Evolutionary conservation across 2,329 filamentous ascomycete species (phyloP), one percentile per base, ranked within the genome.

Genomic region (Verticillium isaacii): DNA sequence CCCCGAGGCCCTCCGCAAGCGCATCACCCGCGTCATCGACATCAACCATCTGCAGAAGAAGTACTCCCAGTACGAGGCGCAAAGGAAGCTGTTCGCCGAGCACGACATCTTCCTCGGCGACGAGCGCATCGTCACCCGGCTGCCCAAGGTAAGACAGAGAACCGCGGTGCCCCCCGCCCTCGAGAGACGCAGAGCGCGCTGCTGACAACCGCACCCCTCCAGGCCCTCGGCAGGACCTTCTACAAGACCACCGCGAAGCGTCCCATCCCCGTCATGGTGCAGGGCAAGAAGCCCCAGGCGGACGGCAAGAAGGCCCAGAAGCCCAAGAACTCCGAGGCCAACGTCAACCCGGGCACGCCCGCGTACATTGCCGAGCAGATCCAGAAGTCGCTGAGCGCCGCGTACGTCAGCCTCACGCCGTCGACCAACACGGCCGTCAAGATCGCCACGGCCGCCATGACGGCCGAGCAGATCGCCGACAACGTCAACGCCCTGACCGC

Each of bases 101-200:
- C 92, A 97, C 76, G 95, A 98, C 73, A 80, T 98, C 61, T 98
- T 99, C 80, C 83, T 99, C 62, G 94, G 91, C 59, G 95, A 99
- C 74, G 91, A 97, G 72, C 85, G 95, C 57, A 90, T 99, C 69
- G 82, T 89, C 71, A 88, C 85, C 73, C 79, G 82, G 32, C 83
- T 98, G 63, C 64, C 64, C 61, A 66, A 66, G 62, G 63, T 56
- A 8, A 45, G 39, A 8, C 17, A 25, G 29, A 29, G 5, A 29
- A 29, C 29, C 29, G 29, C 29, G 29, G 4, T 1, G 5, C 5
- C 29, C 29, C 29, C 29, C 29, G 25, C 5, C 25, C 25, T 25
- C 14, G 39, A 45, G 39, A 45, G 5, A 8, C 9, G 5, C 34
- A 11, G 8, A 11, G 9, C 9, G 9, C 34, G 9, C 34, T 1